Percentiles rank a stretch among this genome's conserved stretches.
Evolutionary conservation across 1,139 yeast species (phyloP).

Genomic region (Pichia sp.): DNA sequence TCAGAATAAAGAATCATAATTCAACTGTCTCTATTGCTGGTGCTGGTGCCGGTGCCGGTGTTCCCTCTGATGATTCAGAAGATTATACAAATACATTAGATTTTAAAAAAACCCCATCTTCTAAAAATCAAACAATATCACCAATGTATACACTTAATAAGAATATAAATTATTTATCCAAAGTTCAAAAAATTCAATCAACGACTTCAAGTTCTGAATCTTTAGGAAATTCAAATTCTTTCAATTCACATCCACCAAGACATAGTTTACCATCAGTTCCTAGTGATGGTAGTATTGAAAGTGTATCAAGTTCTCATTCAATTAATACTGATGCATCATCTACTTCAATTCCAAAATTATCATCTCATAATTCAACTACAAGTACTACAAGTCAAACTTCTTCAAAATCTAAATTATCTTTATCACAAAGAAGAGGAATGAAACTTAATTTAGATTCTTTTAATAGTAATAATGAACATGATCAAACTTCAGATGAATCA

Average conservation of each 20-base stretch:
- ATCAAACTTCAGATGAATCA: neutral
- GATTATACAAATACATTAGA: neutral
- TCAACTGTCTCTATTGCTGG: conserved; percentile 2
- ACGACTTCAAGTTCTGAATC: conserved; percentile 8
- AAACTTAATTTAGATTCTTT: conserved; percentile 39
- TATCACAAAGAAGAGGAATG: conserved; percentile 58
- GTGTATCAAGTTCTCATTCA: too few relatives aligned
- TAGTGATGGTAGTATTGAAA: too few relatives aligned
- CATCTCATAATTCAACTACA: neutral
- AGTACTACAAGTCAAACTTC: neutral
- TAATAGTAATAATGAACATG: conserved; percentile 9
- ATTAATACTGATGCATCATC: too few relatives aligned
- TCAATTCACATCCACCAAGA: neutral
- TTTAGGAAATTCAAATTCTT: neutral
- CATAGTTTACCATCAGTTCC: neutral
- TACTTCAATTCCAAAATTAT: neutral
- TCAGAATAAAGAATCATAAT: conserved; percentile 11
- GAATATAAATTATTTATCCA: conserved; percentile 7
- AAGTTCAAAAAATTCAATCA: conserved; percentile 12
- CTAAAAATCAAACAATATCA: neutral
- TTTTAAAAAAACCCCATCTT: neutral
- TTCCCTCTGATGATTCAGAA: conserved; percentile 12
- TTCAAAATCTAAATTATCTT: conserved; percentile 29
- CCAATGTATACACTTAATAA: conserved; percentile 10
- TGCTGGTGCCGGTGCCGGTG: conserved; percentile 11